A percentile compares a stretch with the other conserved stretches of the same genome.
These are phyloP conservation scores for Tylopilus vinaceipallidus DNA, from an alignment of 768 basidiomycete genomes.

Conservation along the genomic window DNA sequence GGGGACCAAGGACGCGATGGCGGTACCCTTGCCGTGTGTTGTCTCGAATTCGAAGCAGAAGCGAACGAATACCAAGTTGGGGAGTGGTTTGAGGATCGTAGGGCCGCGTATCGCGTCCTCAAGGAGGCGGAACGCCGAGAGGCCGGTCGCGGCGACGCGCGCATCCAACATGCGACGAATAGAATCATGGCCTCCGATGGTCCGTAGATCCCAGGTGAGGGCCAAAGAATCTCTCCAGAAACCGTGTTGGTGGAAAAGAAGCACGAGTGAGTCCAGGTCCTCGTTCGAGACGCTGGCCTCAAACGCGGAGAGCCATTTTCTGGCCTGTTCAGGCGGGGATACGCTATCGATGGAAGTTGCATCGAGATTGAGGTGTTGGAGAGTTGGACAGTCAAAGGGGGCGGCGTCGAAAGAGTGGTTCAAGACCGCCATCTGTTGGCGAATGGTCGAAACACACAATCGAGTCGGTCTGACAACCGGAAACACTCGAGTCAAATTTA, in stretches of 20 bases:
- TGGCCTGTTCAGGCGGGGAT: conserved; percentile 8
- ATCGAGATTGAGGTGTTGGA: conserved; percentile 19
- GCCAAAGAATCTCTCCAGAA: conserved; percentile 54
- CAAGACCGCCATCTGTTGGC: too few relatives aligned
- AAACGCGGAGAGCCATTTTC: conserved; percentile 23
- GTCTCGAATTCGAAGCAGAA: conserved; percentile 56
- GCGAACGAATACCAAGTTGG: conserved; percentile 58
- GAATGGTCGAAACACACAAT: too few relatives aligned
- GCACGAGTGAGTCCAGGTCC: background rate
- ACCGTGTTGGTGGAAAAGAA: conserved; percentile 23
- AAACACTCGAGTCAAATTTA: too few relatives aligned
- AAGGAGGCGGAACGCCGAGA: conserved; percentile 18
- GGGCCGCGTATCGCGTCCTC: conserved; percentile 27
- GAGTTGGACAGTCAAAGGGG: conserved; percentile 22
- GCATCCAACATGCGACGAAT: conserved; percentile 38
- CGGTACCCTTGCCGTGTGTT: conserved; percentile 45
- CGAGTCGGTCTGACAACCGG: too few relatives aligned
- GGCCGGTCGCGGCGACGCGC: conserved; percentile 29
- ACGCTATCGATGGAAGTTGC: conserved; percentile 3
- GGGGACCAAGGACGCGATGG: conserved; percentile 51
- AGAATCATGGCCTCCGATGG: conserved; percentile 38
- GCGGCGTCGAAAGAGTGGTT: too few relatives aligned
- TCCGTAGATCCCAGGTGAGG: conserved; percentile 55
- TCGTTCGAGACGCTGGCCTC: background rate
- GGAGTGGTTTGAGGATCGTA: conserved; percentile 39